phyloP scores from a whole-genome alignment of 164 flowering plant species.

The Nelumbo lutea region DNA sequence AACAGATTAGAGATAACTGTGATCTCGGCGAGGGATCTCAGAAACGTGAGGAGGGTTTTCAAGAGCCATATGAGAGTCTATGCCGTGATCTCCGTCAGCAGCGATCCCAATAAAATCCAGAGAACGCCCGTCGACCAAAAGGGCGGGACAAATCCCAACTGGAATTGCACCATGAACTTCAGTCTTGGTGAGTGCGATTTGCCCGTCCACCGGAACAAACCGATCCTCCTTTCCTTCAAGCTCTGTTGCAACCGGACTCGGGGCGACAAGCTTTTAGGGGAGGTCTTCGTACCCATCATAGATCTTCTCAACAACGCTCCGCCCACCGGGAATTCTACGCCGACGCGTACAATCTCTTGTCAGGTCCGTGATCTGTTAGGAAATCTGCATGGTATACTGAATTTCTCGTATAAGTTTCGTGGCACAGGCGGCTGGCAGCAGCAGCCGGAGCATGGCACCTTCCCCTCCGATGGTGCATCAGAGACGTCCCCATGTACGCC shows the following conservation, averaged over 20 bases:
- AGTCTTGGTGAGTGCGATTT: constrained; percentile 30
- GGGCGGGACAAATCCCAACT: constrained; percentile 43
- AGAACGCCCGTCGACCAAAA: constrained; percentile 29
- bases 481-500: no score
- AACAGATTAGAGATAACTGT: constrained; percentile 29
- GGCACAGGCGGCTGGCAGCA: not conserved
- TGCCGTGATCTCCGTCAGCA: constrained; percentile 19
- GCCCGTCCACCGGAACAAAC: constrained; percentile 21
- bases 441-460: no score
- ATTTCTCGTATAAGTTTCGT: constrained; percentile 50
- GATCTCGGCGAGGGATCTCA: constrained; percentile 33
- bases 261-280: constrained; percentile 61
- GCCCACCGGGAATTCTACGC: constrained; percentile 10
- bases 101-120: constrained; percentile 23
- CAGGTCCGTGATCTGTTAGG: constrained; percentile 51
- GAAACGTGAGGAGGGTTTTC: constrained; percentile 27
- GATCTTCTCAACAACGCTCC: constrained; percentile 40
- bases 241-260: constrained; percentile 35
- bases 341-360: constrained; percentile 30
- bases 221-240: constrained; percentile 28
- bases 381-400: constrained; percentile 48
- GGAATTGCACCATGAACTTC: constrained; percentile 52
- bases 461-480: no score
- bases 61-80: constrained; percentile 33
- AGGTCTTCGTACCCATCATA: constrained; percentile 54